Percentiles rank a stretch among this genome's conserved stretches.
Evolutionary conservation across 2,329 filamentous ascomycete species (phyloP).

Genomic region (Lachnellula cervina): DNA sequence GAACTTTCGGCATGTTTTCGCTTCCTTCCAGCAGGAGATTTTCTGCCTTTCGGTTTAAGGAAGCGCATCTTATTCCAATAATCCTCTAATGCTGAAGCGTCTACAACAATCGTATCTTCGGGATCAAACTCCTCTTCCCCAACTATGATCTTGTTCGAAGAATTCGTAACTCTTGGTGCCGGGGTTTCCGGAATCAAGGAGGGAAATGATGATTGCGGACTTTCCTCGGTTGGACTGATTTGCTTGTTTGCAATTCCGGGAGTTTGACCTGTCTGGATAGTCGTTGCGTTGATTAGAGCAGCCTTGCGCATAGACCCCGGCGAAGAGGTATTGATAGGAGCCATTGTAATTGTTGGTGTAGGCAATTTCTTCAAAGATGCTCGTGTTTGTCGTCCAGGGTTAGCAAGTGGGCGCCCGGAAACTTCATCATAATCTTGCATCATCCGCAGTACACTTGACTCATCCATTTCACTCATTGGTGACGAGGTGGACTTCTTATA

Average conservation of each 20-base stretch:
- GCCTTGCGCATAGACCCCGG: conserved; percentile 5
- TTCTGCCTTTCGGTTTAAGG: conserved; percentile 3
- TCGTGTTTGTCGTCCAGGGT: neutral
- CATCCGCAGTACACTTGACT: conserved; percentile 26
- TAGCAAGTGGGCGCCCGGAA: neutral
- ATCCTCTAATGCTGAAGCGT: conserved; percentile 12
- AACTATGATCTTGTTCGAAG: neutral
- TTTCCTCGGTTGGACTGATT: neutral
- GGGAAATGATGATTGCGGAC: conserved; percentile 1
- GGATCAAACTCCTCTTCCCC: conserved; percentile 13
- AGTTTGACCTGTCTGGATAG: neutral
- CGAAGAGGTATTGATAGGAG: neutral
- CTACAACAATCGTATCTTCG: conserved; percentile 22
- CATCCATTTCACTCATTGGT: conserved; percentile 23
- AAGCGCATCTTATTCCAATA: neutral
- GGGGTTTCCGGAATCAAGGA: conserved; percentile 28
- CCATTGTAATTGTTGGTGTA: neutral
- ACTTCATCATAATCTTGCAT: conserved; percentile 21
- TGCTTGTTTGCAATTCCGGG: neutral
- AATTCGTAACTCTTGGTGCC: conserved; percentile 1
- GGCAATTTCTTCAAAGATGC: neutral
- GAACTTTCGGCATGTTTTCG: conserved; percentile 15
- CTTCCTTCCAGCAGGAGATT: conserved; percentile 13
- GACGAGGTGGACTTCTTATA: conserved; percentile 12
- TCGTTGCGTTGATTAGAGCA: conserved; percentile 4